Percentiles rank a stretch among this genome's conserved stretches.
phyloP scores from a whole-genome alignment of 768 basidiomycete genomes.

The Lyophyllum decastes region DNA sequence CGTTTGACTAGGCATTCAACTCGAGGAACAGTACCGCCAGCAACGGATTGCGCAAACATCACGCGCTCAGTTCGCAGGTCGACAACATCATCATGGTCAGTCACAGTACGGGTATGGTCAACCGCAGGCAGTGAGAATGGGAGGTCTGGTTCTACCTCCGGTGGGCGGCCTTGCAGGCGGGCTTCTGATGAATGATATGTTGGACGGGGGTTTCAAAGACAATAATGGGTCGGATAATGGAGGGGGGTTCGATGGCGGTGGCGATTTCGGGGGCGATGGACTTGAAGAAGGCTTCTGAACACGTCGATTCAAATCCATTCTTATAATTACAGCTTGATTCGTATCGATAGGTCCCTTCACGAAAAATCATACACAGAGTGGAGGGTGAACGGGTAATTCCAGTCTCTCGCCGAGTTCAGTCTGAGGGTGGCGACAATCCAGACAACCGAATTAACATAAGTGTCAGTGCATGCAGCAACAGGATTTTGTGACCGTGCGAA shows the following conservation, averaged over 20 bases:
- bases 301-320: neutral
- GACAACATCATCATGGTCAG: conserved; percentile 24
- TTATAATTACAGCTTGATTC: too few relatives aligned
- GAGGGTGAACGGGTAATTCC: too few relatives aligned
- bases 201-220: conserved; percentile 40
- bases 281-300: conserved; percentile 27
- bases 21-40: conserved; percentile 19
- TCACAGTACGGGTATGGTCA: conserved; percentile 24
- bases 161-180: conserved; percentile 52
- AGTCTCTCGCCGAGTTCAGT: too few relatives aligned
- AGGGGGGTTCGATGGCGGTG: conserved; percentile 23
- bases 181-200: conserved; percentile 45
- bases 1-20: neutral
- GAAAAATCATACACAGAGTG: too few relatives aligned
- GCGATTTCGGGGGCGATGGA: conserved; percentile 26
- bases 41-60: conserved; percentile 21
- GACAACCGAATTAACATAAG: too few relatives aligned
- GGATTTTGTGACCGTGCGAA: conserved; percentile 5
- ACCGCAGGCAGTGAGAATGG: conserved; percentile 13
- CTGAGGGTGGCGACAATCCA: too few relatives aligned
- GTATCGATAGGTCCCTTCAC: too few relatives aligned
- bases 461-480: conserved; percentile 3
- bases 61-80: neutral
- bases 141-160: conserved; percentile 28
- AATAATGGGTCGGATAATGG: neutral